phyloP scores from a whole-genome alignment of 2,329 filamentous ascomycete genomes.

The Fusarium ramigenum region DNA sequence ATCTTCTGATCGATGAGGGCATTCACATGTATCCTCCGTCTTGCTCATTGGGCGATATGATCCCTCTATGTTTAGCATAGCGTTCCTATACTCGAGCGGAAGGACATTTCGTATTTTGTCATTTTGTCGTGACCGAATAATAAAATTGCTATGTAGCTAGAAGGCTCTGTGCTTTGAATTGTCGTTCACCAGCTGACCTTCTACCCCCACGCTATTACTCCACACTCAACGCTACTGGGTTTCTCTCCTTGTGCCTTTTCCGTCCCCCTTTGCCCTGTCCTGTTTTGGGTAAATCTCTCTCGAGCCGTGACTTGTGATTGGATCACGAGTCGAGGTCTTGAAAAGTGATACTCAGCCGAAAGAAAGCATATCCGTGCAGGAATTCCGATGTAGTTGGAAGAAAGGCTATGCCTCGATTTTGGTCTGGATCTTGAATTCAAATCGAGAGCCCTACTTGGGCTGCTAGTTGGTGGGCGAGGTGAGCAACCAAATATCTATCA shows the following conservation, averaged over 20 bases:
- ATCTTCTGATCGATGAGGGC: background rate
- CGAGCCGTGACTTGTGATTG: background rate
- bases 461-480: conserved; percentile 1
- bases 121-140: background rate
- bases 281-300: background rate
- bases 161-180: conserved; percentile 14
- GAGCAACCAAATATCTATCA: background rate
- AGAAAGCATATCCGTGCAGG: background rate
- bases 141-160: background rate
- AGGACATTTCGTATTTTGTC: background rate
- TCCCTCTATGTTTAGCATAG: background rate
- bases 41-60: background rate
- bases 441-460: background rate
- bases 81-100: background rate
- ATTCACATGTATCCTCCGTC: background rate
- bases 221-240: conserved; percentile 29
- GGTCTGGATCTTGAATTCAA: background rate
- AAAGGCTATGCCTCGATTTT: background rate
- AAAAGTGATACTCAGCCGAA: background rate
- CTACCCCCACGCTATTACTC: conserved; percentile 30
- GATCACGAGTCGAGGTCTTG: background rate
- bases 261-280: background rate
- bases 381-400: background rate
- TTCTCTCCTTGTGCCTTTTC: conserved; percentile 17
- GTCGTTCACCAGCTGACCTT: conserved; percentile 33